These are phyloP conservation scores for Gossypium raimondii DNA, from an alignment of 345 rosid species.

Conservation along the genomic window DNA sequence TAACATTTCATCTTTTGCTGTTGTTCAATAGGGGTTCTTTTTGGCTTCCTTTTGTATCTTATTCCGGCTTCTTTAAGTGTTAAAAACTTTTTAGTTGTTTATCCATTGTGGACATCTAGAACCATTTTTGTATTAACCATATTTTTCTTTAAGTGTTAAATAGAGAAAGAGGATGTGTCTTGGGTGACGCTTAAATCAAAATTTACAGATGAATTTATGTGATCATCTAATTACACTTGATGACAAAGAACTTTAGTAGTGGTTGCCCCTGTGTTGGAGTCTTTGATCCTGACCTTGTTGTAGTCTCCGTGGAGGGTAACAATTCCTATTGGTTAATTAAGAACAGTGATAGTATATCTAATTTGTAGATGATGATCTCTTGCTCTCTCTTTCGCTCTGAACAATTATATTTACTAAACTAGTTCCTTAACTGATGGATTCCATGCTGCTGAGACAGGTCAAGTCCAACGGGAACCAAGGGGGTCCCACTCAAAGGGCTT, in stretches of 20 bases:
- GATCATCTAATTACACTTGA: neutral
- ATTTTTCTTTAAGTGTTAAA: neutral
- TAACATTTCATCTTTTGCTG: neutral
- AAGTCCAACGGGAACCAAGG: constrained; percentile 73
- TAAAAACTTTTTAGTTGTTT: neutral
- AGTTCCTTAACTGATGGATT: constrained; percentile 19
- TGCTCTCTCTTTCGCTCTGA: neutral
- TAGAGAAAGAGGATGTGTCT: neutral
- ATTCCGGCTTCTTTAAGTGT: neutral
- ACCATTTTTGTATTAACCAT: neutral
- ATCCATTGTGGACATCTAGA: neutral
- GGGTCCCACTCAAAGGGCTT: constrained; percentile 95
- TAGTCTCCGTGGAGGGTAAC: neutral
- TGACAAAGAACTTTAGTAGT: neutral
- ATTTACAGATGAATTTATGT: constrained; percentile 1
- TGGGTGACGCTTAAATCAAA: neutral
- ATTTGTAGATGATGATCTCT: neutral
- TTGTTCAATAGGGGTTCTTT: neutral
- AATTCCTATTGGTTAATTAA: neutral
- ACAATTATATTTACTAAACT: neutral
- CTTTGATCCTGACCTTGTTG: constrained; percentile 1
- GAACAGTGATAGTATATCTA: neutral
- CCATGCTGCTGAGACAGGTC: constrained; percentile 39
- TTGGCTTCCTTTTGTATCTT: neutral
- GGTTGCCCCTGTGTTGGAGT: neutral